These are phyloP conservation scores for Syzygium malaccense DNA, from an alignment of 441 rosid genomes.

Conservation along the genomic window DNA sequence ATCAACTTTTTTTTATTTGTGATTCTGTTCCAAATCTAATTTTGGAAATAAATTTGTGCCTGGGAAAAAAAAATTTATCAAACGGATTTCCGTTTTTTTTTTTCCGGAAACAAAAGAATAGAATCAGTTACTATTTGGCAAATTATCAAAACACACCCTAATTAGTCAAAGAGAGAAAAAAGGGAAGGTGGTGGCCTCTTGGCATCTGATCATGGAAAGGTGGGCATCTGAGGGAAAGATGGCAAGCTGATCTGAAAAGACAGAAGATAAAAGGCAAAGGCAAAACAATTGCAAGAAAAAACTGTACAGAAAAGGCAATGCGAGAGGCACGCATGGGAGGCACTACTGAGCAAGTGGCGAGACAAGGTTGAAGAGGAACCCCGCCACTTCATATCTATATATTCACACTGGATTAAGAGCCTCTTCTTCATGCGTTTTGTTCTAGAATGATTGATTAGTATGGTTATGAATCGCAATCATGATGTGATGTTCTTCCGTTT, in stretches of 20 bases:
- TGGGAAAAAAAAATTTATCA: too few relatives aligned
- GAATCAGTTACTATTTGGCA: too few relatives aligned
- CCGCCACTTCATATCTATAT: not conserved
- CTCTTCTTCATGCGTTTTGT: not conserved
- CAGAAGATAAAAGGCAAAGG: not conserved
- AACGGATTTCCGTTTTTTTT: too few relatives aligned
- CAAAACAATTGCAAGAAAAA: not conserved
- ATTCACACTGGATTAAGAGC: not conserved
- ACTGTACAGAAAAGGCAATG: not conserved
- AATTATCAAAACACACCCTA: too few relatives aligned
- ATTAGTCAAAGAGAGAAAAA: not conserved
- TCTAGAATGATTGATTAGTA: not conserved
- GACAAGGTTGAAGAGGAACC: not conserved
- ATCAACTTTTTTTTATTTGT: too few relatives aligned
- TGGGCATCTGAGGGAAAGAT: not conserved
- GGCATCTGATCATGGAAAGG: not conserved
- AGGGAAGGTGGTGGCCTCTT: not conserved
- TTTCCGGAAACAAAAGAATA: too few relatives aligned
- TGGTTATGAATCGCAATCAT: not conserved
- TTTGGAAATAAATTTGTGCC: too few relatives aligned
- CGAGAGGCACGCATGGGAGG: not conserved
- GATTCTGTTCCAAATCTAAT: too few relatives aligned
- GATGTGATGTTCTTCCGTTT: not conserved
- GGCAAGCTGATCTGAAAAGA: not conserved
- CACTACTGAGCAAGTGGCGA: not conserved